A percentile compares a stretch with the other conserved stretches of the same genome.
phyloP scores from a whole-genome alignment of 1,284 basidiomycete genomes.

The Malassezia caprae region DNA sequence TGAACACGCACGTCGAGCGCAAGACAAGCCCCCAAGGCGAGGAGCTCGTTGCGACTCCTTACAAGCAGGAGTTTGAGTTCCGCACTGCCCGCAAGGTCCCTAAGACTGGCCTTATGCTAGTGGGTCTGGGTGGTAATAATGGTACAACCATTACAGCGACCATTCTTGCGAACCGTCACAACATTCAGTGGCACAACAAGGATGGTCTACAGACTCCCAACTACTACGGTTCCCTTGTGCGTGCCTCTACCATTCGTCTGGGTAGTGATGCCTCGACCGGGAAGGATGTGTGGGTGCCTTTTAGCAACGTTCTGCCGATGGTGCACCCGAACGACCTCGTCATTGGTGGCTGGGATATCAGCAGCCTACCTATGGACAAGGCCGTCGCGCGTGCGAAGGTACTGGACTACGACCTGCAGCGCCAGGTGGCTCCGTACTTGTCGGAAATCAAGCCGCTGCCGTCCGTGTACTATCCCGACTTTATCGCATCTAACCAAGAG shows the following conservation, averaged over 20 bases:
- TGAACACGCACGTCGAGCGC: slow-evolving; percentile 45
- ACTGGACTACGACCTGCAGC: slow-evolving; percentile 91
- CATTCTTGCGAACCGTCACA: slow-evolving; percentile 88
- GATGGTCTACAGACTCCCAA: slow-evolving; percentile 83
- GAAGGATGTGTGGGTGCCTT: slow-evolving; percentile 84
- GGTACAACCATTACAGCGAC: slow-evolving; percentile 88
- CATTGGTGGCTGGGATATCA: slow-evolving; percentile 95
- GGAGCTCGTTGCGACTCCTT: slow-evolving; percentile 41
- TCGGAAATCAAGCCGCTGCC: slow-evolving; percentile 73
- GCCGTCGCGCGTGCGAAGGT: slow-evolving; percentile 91
- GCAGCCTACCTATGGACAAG: slow-evolving; percentile 68
- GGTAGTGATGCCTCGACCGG: slow-evolving; percentile 71
- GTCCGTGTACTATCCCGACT: slow-evolving; percentile 64
- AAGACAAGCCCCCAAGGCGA: slow-evolving; percentile 33
- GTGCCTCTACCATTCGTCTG: slow-evolving; percentile 85
- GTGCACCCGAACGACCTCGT: slow-evolving; percentile 98
- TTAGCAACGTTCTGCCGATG: slow-evolving; percentile 91
- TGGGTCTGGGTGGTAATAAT: slow-evolving; percentile 95
- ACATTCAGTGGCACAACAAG: slow-evolving; percentile 92
- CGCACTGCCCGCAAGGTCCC: slow-evolving; percentile 76
- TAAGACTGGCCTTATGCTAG: slow-evolving; percentile 92
- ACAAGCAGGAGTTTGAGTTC: slow-evolving; percentile 59
- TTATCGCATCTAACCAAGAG: slow-evolving; percentile 92
- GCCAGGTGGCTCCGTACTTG: slow-evolving; percentile 82
- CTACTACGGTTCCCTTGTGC: slow-evolving; percentile 65